These are phyloP conservation scores for Thermothielavioides terrestris DNA, from an alignment of 495 filamentous ascomycete species.

Conservation along the genomic window DNA sequence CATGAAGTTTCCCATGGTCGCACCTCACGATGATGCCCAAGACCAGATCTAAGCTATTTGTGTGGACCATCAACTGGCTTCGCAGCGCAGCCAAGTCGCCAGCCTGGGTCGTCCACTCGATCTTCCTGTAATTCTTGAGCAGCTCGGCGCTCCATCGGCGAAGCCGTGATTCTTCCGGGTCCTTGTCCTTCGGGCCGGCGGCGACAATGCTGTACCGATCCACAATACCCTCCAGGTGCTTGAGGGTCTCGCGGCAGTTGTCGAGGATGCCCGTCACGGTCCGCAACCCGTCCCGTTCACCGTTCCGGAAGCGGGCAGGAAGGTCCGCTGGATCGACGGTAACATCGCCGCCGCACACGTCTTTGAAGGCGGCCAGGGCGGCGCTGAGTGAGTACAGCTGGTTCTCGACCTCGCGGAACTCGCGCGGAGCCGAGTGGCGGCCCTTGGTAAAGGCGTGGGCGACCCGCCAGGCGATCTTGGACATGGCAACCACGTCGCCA, in stretches of 20 bases:
- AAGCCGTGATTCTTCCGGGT: slow-evolving; percentile 1
- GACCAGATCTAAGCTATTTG: slow-evolving; percentile 11
- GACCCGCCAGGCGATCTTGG: slow-evolving; percentile 11
- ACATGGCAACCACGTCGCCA: slow-evolving; percentile 12
- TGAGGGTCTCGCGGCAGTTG: slow-evolving; percentile 10
- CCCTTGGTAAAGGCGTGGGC: slow-evolving; percentile 12
- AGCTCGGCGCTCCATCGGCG: slow-evolving; percentile 9
- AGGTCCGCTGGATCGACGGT: background rate
- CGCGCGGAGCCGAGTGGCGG: slow-evolving; percentile 9
- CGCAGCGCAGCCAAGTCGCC: slow-evolving; percentile 11
- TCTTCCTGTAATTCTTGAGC: slow-evolving; percentile 13
- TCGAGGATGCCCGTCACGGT: slow-evolving; percentile 2
- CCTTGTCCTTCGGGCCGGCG: background rate
- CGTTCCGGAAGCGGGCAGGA: background rate
- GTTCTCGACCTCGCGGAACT: slow-evolving; percentile 17
- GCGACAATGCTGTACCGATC: slow-evolving; percentile 1
- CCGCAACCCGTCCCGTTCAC: background rate
- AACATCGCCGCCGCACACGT: background rate
- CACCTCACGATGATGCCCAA: slow-evolving; percentile 13
- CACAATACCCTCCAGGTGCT: slow-evolving; percentile 13
- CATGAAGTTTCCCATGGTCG: background rate
- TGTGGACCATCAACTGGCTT: slow-evolving; percentile 14
- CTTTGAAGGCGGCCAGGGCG: slow-evolving; percentile 4
- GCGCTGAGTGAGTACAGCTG: slow-evolving; percentile 14
- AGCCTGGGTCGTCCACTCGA: slow-evolving; percentile 13